Conservation (phyloP, 768 basidiomycete species). For the Trametes villosa region DNA sequence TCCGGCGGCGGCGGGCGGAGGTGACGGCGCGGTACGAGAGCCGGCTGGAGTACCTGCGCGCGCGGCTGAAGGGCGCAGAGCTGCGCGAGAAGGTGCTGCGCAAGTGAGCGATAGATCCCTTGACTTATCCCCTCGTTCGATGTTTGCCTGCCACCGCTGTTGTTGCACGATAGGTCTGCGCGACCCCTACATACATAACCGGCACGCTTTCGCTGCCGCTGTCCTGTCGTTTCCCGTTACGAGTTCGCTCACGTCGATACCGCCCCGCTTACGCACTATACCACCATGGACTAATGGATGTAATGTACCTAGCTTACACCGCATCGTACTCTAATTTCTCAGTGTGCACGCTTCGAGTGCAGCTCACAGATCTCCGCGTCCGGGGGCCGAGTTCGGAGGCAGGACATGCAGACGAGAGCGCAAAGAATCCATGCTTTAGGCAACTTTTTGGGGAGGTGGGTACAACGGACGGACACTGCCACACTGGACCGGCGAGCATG, state of each 20-base stretch:
- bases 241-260: slow-evolving; percentile 20
- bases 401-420: no score
- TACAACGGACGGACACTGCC: no score
- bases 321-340: slow-evolving; percentile 14
- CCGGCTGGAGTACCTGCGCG: slow-evolving; percentile 78
- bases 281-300: slow-evolving; percentile 21
- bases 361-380: background rate
- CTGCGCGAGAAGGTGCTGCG: slow-evolving; percentile 80
- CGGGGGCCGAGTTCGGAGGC: background rate
- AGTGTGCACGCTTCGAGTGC: background rate
- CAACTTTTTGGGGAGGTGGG: no score
- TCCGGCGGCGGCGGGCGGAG: slow-evolving; percentile 70
- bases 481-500: no score
- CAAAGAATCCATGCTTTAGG: no score
- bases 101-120: no score
- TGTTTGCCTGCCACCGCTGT: slow-evolving; percentile 6
- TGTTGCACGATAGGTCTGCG: slow-evolving; percentile 12
- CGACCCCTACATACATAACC: slow-evolving; percentile 1
- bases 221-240: slow-evolving; percentile 21
- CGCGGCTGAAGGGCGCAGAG: slow-evolving; percentile 83
- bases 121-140: background rate
- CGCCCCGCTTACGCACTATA: slow-evolving; percentile 22
- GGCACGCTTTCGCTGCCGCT: slow-evolving; percentile 15
- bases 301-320: slow-evolving; percentile 19
- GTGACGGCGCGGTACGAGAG: slow-evolving; percentile 74